Base-by-base conservation (phyloP, 1,284 basidiomycete species). In the Mrakiaceae sp. region DNA sequence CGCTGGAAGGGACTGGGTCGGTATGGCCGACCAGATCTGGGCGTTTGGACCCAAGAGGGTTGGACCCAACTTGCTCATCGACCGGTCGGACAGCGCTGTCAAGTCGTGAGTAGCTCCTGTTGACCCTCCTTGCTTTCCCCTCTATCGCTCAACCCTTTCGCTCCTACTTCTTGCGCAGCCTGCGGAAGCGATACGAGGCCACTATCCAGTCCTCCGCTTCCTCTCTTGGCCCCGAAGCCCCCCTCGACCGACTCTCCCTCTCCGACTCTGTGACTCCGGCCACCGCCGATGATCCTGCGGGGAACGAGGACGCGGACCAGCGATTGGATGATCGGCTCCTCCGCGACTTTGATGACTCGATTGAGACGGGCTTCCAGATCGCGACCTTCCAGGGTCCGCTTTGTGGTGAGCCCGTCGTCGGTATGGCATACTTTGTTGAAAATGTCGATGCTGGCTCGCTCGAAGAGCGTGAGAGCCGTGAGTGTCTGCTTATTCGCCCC, bases 311-410 rank as follows among this genome's bases (percentile, higher is more conserved):
- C 7, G 69, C 67, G 4, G 74, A 75, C 71, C 71, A 4, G 68
- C 70, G 66, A 71, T 58, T 64, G 72, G 65, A 67, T 61, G 63
- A 64, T 68, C 72, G 73, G 16, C 68, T 77, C 46, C 67, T 79
- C 50, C 73, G 78, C 44, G 87, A 90, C 69, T 88, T 95, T 69
- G 87, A 92, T 70, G 83, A 84, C 66, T 81, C 87, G 67, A 81
- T 98, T 56, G 94, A 98, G 74, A 87, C 87, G 3, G 96, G 94
- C 1, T 99, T 98, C 78, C 94, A 97, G 77, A 82, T 98, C 55
- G 93, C 94, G 3, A 89, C 87, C 0, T 87, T 90, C 72, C 89
- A 94, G 75, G 96, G 96, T 0, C 96, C 96, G 6, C 76, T 98
- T 40, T 98, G 96, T 70, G 88, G 87, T 6, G 96, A 99, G 74